Conservation (phyloP, 257 asterid genomes). For the Galeopsis tetrahit region DNA sequence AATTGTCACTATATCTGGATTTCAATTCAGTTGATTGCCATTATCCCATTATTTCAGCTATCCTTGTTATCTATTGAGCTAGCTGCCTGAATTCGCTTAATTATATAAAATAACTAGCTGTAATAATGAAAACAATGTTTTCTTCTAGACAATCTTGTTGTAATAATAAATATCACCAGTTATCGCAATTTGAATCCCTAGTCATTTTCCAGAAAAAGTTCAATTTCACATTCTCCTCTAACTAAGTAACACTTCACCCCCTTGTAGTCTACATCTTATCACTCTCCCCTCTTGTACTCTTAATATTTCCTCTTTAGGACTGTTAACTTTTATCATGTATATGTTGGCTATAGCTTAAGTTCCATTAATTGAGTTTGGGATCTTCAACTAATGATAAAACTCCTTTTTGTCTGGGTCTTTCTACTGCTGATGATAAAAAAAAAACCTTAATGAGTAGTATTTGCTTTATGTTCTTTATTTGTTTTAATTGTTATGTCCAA, state of each 20-base stretch:
- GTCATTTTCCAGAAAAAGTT: background rate
- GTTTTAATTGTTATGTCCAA: conserved; percentile 13
- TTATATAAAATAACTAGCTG: conserved; percentile 3
- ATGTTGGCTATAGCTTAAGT: conserved; percentile 17
- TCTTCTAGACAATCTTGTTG: conserved; percentile 11
- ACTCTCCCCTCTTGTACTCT: background rate
- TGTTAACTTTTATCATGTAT: conserved; percentile 10
- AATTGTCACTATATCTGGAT: conserved; percentile 5
- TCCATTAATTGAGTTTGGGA: conserved; percentile 24
- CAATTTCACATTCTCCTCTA: background rate
- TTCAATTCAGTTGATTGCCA: conserved; percentile 20
- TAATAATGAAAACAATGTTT: background rate
- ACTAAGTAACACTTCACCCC: background rate
- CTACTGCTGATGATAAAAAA: conserved; percentile 8
- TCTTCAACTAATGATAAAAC: background rate
- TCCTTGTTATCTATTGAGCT: conserved; percentile 16
- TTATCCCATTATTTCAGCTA: background rate
- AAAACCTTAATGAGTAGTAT: conserved; percentile 1
- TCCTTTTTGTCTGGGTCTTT: background rate
- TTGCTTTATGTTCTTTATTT: conserved; percentile 26
- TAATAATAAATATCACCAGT: background rate
- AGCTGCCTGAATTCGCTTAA: conserved; percentile 11
- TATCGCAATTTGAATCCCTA: background rate
- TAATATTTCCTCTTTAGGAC: conserved; percentile 18
- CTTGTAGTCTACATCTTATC: background rate